Evolutionary conservation across 2,329 filamentous ascomycete species (phyloP).

Genomic region (Alternaria panax): DNA sequence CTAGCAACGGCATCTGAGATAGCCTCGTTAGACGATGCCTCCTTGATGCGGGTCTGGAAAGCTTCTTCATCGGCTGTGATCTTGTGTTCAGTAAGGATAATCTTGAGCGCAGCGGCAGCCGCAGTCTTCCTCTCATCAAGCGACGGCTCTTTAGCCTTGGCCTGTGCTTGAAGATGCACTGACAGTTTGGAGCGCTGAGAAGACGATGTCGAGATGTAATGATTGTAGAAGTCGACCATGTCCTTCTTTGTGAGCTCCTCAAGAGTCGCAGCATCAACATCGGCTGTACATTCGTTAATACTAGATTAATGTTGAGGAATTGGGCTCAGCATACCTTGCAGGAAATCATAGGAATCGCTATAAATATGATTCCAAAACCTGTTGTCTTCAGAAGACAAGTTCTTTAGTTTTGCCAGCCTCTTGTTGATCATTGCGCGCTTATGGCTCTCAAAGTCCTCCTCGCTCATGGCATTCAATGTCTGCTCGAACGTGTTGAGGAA

Average conservation of each 20-base stretch:
- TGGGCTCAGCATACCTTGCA: conserved; percentile 69
- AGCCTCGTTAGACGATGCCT: conserved; percentile 55
- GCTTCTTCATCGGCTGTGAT: conserved; percentile 53
- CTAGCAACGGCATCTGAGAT: conserved; percentile 60
- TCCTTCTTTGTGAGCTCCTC: conserved; percentile 78
- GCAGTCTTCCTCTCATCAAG: conserved; percentile 53
- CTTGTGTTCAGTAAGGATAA: conserved; percentile 58
- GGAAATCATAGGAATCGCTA: conserved; percentile 88
- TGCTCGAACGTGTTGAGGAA: conserved; percentile 76
- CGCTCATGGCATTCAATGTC: conserved; percentile 76
- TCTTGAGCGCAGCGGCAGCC: conserved; percentile 47
- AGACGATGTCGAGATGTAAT: conserved; percentile 78
- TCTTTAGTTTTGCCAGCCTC: conserved; percentile 89
- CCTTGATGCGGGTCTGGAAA: conserved; percentile 55
- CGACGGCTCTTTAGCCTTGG: conserved; percentile 50
- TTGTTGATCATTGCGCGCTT: conserved; percentile 89
- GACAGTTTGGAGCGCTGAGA: conserved; percentile 79
- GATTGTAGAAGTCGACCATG: conserved; percentile 78
- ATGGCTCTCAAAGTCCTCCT: conserved; percentile 86
- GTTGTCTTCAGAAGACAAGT: conserved; percentile 81
- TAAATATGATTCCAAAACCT: conserved; percentile 87
- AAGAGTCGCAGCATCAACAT: conserved; percentile 78
- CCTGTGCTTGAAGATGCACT: conserved; percentile 82
- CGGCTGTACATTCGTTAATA: conserved; percentile 57
- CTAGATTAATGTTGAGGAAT: background rate